These are phyloP conservation scores for Citrus trifoliata DNA, from an alignment of 345 rosid species.

Conservation along the genomic window DNA sequence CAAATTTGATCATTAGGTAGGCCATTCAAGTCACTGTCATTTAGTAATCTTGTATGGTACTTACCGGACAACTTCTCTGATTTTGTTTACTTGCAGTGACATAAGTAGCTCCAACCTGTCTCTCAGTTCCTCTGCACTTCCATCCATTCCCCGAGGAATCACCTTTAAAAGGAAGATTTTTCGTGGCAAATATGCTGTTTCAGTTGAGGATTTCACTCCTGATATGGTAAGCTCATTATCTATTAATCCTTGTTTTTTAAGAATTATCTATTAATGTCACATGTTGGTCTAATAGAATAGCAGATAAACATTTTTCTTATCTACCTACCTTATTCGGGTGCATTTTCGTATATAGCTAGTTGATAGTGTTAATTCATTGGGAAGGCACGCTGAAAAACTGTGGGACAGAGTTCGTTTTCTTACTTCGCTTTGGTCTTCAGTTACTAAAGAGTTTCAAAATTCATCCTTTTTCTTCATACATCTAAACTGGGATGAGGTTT, in stretches of 20 bases:
- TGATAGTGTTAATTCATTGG: neutral
- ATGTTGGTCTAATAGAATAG: neutral
- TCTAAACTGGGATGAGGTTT: no score
- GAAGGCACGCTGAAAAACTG: no score
- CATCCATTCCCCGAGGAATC: conserved; percentile 21
- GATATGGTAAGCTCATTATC: conserved; percentile 24
- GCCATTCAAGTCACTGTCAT: neutral
- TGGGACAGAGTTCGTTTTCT: no score
- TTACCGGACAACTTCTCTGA: neutral
- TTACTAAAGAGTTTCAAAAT: no score
- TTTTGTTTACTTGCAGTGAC: conserved; percentile 29
- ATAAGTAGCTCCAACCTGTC: conserved; percentile 20
- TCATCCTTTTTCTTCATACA: no score
- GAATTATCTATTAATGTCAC: neutral
- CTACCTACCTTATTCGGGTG: neutral
- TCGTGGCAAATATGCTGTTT: conserved; percentile 35
- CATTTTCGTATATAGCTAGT: neutral
- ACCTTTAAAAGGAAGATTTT: conserved; percentile 27
- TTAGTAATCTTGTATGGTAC: neutral
- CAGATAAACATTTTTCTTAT: neutral
- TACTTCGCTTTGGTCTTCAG: no score
- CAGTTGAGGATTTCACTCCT: conserved; percentile 35
- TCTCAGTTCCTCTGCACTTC: conserved; percentile 14
- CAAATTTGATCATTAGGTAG: conserved; percentile 31
- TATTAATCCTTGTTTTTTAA: neutral